These are phyloP conservation scores for Tulasnella sp. DNA, from an alignment of 768 basidiomycete genomes.

Conservation along the genomic window DNA sequence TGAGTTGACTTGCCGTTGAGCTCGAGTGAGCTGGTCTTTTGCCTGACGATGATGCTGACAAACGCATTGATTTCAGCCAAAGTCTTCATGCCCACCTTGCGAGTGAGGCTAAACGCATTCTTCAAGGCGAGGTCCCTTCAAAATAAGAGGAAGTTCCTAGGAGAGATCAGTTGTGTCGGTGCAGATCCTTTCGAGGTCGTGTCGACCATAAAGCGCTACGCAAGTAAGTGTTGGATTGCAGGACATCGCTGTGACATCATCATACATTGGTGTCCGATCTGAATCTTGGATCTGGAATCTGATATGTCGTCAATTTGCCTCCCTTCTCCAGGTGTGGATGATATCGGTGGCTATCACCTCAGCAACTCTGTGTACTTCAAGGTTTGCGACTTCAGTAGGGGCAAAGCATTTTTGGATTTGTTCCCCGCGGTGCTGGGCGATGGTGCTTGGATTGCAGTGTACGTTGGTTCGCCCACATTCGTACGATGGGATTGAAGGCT, in stretches of 20 bases:
- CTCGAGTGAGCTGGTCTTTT: neutral
- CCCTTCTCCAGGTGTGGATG: conserved; percentile 45
- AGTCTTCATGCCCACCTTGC: conserved; percentile 4
- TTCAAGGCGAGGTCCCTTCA: neutral
- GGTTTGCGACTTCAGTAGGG: conserved; percentile 30
- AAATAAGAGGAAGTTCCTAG: neutral
- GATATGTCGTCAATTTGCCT: too few species aligned
- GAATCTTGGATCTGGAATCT: too few species aligned
- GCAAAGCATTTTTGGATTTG: conserved; percentile 37
- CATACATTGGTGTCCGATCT: too few species aligned
- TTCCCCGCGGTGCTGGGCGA: conserved; percentile 49
- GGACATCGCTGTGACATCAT: too few species aligned
- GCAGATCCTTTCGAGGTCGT: conserved; percentile 43
- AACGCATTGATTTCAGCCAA: conserved; percentile 11
- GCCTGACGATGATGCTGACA: neutral
- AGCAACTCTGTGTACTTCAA: conserved; percentile 78
- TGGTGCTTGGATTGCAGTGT: conserved; percentile 55
- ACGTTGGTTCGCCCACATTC: neutral
- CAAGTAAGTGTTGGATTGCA: conserved; percentile 47
- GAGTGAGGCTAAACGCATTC: conserved; percentile 1
- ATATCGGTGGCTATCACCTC: conserved; percentile 66
- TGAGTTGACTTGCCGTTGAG: conserved; percentile 31
- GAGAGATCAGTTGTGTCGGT: conserved; percentile 38
- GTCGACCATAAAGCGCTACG: conserved; percentile 38
- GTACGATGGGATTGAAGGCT: neutral